These are phyloP conservation scores for Willaertia magna DNA, from an alignment of 208 protist genomes.

Conservation along the genomic window DNA sequence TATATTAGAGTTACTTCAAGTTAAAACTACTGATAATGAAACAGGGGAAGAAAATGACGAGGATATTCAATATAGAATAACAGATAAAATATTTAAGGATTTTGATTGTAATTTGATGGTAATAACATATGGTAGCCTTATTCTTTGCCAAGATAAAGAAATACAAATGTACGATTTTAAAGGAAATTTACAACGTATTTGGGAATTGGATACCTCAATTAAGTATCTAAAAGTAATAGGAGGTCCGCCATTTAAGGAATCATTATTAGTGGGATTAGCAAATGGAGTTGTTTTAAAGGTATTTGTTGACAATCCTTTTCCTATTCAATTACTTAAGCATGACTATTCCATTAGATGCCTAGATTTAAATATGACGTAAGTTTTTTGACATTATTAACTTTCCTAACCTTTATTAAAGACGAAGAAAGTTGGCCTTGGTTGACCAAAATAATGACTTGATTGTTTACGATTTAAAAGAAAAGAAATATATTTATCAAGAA, in stretches of 20 bases:
- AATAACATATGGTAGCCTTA: conserved; percentile 64
- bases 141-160: conserved; percentile 67
- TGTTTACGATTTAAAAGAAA: conserved; percentile 71
- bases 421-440: conserved; percentile 76
- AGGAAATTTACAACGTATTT: conserved; percentile 74
- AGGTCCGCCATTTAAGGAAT: conserved; percentile 65
- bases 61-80: conserved; percentile 15
- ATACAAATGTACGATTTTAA: conserved; percentile 74
- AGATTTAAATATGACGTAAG: conserved; percentile 47
- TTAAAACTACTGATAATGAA: not conserved
- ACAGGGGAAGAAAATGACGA: not conserved
- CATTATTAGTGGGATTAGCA: conserved; percentile 75
- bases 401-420: conserved; percentile 25
- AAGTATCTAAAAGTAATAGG: conserved; percentile 82
- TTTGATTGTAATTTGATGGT: conserved; percentile 78
- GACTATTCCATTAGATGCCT: conserved; percentile 56
- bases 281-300: conserved; percentile 75
- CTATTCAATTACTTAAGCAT: conserved; percentile 69
- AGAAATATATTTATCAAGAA: conserved; percentile 72
- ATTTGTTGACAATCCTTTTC: conserved; percentile 89
- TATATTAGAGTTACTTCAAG: not conserved
- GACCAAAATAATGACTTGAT: conserved; percentile 65
- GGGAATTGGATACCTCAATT: conserved; percentile 76
- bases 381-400: not conserved
- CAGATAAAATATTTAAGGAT: conserved; percentile 68